Evolutionary conservation across 176 grass and related monocot species (phyloP), one percentile per base, ranked within the genome.

Genomic region (Metroxylon sagu): DNA sequence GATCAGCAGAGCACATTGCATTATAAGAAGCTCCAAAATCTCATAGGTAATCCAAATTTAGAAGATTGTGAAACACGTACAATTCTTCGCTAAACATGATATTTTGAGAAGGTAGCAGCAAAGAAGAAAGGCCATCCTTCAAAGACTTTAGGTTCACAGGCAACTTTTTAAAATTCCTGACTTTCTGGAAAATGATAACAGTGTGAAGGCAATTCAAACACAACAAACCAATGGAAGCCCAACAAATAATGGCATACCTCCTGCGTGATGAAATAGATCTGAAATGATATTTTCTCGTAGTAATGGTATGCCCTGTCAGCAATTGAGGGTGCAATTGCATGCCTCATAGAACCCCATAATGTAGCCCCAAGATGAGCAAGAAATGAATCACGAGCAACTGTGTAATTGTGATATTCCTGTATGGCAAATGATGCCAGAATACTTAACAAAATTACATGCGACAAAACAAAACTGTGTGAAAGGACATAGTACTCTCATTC

Each of bases 201-300:
- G 56, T 31, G 54, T 60, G 27, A 67, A 31, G 29, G 67, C 19
- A 61, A 18, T 23, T 39, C 27, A 53, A 39, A 55, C 31, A 12
- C 52, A 63, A 30, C 31, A 16, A 19, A 3, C 4, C 19, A 68
- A 19, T 5, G 6, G 5, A 43, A 56, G 55, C 16, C 3, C 28
- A 72, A 19, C 50, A 56, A 53, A 48, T 79, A 1, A 56, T 77
- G 57, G 18, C 25, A 29, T 85, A 95, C 89, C 82, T 91, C 83
- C 67, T 85, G 87, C 50, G 92, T 85, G 66, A 97, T 80, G 16
- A 97, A 91, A 71, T 97, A 97, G 23, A 97, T 39, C 59, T 97
- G 92, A 87, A 97, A 97, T 7, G 84, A 91, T 69, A 97, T 60
- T 66, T 88, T 91, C 60, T 97, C 80, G 43, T 97, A 91, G 58